phyloP scores from a whole-genome alignment of 192 early-diverging fungal species.

The Coemansia javaensis region DNA sequence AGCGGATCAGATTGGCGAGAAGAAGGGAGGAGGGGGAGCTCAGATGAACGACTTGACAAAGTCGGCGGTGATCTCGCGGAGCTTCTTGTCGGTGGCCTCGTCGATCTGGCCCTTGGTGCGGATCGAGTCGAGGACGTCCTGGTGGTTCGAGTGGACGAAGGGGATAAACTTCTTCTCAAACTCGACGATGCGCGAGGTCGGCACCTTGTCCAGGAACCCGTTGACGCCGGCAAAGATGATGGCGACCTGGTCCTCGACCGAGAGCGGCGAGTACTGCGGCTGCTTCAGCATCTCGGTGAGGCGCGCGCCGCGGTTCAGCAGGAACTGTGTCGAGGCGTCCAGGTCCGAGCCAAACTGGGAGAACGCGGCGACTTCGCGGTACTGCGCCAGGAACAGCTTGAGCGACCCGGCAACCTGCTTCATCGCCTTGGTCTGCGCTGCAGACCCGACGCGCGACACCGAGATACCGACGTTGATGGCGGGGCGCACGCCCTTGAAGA shows the following conservation, averaged over 20 bases:
- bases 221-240: slow-evolving; percentile 99
- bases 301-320: slow-evolving; percentile 99
- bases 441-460: slow-evolving; percentile 99
- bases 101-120: slow-evolving; percentile 84
- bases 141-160: slow-evolving; percentile 82
- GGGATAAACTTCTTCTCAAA: slow-evolving; percentile 91
- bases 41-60: slow-evolving; percentile 76
- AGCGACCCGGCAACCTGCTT: slow-evolving; percentile 99
- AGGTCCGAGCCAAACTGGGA: slow-evolving; percentile 99
- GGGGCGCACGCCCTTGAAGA: slow-evolving; percentile 99
- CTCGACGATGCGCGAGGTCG: slow-evolving; percentile 85
- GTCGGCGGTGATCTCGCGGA: slow-evolving; percentile 76
- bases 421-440: slow-evolving; percentile 99
- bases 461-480: slow-evolving; percentile 99
- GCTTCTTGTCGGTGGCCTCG: slow-evolving; percentile 87
- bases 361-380: slow-evolving; percentile 99
- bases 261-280: slow-evolving; percentile 93
- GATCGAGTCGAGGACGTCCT: slow-evolving; percentile 84
- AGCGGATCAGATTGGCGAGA: too few relatives aligned
- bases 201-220: slow-evolving; percentile 98
- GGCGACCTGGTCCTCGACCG: slow-evolving; percentile 96
- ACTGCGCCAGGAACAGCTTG: slow-evolving; percentile 99
- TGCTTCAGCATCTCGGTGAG: slow-evolving; percentile 99
- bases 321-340: slow-evolving; percentile 99
- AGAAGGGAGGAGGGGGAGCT: not conserved